Evolutionary conservation across 1,139 yeast genomes (phyloP).

Genomic region (Lizanozyma gosingica): DNA sequence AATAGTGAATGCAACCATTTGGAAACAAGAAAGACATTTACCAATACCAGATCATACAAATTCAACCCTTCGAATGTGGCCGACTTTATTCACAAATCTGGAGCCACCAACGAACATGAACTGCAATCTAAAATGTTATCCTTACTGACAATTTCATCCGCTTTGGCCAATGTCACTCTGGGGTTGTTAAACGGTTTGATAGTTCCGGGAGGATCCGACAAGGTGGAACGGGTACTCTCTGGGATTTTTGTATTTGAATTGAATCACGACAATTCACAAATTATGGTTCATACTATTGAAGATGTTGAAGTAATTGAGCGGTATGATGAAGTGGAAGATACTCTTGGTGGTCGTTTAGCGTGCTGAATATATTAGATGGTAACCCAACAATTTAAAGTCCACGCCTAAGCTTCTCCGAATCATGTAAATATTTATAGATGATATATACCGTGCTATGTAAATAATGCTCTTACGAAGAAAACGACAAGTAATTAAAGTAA

Average conservation of each 20-base stretch:
- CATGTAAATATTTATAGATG: too few relatives aligned
- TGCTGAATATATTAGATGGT: too few relatives aligned
- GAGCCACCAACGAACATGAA: not conserved
- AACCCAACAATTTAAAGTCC: too few relatives aligned
- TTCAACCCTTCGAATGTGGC: not conserved
- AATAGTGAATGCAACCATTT: slow-evolving; percentile 42
- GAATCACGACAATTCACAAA: slow-evolving; percentile 44
- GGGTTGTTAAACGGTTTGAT: slow-evolving; percentile 13
- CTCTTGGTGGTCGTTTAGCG: slow-evolving; percentile 1
- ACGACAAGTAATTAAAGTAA: too few relatives aligned
- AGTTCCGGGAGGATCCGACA: slow-evolving; percentile 24
- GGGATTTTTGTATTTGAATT: slow-evolving; percentile 78
- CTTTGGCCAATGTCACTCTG: slow-evolving; percentile 4
- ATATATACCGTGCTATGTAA: too few relatives aligned
- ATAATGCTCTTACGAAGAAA: too few relatives aligned
- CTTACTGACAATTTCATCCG: not conserved
- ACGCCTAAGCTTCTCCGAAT: too few relatives aligned
- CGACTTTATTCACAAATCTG: slow-evolving; percentile 3
- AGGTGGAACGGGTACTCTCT: slow-evolving; percentile 42
- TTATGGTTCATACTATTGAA: slow-evolving; percentile 69
- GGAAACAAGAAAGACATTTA: slow-evolving; percentile 5
- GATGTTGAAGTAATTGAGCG: slow-evolving; percentile 59
- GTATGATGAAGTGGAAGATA: slow-evolving; percentile 10
- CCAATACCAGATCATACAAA: not conserved
- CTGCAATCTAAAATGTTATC: not conserved